Conservation (phyloP, 2,329 filamentous ascomycete genomes). For the Aureobasidium melanogenum region DNA sequence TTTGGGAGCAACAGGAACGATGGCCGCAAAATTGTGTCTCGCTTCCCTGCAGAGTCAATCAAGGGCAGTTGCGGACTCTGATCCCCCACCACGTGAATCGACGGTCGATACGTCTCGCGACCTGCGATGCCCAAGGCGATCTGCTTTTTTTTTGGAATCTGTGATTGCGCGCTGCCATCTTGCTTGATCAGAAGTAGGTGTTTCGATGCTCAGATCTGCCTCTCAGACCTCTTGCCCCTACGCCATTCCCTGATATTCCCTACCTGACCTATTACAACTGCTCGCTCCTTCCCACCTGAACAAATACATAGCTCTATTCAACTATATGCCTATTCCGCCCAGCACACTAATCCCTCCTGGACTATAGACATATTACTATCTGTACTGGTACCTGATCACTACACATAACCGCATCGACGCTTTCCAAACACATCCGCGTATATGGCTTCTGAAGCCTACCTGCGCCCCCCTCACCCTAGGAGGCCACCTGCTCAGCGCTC, state of each 20-base stretch:
- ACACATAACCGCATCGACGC: neutral
- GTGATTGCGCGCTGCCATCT: neutral
- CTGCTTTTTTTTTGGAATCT: slow-evolving; percentile 9
- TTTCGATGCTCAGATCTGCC: neutral
- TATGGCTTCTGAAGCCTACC: neutral
- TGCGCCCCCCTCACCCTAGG: slow-evolving; percentile 27
- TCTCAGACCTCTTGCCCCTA: neutral
- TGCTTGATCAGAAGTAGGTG: neutral
- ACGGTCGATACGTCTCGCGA: slow-evolving; percentile 11
- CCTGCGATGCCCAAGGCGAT: slow-evolving; percentile 12
- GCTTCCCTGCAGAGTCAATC: slow-evolving; percentile 6
- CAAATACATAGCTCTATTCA: neutral
- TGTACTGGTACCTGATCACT: neutral
- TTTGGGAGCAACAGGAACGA: neutral
- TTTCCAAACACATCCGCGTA: neutral
- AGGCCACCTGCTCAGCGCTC: slow-evolving; percentile 37
- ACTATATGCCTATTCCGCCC: neutral
- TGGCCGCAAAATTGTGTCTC: slow-evolving; percentile 3
- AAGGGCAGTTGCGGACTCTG: neutral
- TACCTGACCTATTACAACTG: neutral
- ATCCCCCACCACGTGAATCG: slow-evolving; percentile 1
- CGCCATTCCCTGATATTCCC: neutral
- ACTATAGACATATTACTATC: neutral
- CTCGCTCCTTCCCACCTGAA: neutral
- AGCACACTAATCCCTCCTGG: neutral